A percentile compares a stretch with the other conserved stretches of the same genome.
Conservation (phyloP, 2,329 filamentous ascomycete species). For the Pyricularia pennisetigena region DNA sequence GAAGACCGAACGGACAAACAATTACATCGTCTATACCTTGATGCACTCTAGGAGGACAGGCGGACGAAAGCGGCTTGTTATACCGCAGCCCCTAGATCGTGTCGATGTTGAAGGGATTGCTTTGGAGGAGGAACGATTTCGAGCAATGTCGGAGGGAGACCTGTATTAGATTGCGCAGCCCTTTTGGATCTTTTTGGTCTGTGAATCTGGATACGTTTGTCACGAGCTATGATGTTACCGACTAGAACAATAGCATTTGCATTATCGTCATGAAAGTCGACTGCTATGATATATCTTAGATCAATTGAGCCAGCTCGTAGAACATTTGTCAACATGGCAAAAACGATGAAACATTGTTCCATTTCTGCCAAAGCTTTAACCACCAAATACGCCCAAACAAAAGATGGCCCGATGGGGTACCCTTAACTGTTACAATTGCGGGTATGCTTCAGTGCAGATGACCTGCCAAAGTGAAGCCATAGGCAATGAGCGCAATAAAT, state of each 20-base stretch:
- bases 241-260: neutral
- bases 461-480: slow-evolving; percentile 65
- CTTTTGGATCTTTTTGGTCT: neutral
- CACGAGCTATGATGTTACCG: neutral
- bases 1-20: neutral
- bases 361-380: neutral
- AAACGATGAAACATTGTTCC: neutral
- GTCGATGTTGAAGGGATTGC: neutral
- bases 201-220: neutral
- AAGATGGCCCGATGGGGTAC: neutral
- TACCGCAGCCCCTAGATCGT: neutral
- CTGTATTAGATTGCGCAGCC: neutral
- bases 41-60: neutral
- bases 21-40: neutral
- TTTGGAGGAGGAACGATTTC: neutral
- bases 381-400: neutral
- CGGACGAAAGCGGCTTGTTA: neutral
- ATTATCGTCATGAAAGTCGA: neutral
- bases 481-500: slow-evolving; percentile 60
- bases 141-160: neutral
- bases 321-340: neutral
- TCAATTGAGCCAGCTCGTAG: neutral
- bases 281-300: neutral
- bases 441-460: slow-evolving; percentile 35
- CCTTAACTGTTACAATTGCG: neutral